Conservation (phyloP, 148 eudicot genomes). For the Vaccinium corymbosum region DNA sequence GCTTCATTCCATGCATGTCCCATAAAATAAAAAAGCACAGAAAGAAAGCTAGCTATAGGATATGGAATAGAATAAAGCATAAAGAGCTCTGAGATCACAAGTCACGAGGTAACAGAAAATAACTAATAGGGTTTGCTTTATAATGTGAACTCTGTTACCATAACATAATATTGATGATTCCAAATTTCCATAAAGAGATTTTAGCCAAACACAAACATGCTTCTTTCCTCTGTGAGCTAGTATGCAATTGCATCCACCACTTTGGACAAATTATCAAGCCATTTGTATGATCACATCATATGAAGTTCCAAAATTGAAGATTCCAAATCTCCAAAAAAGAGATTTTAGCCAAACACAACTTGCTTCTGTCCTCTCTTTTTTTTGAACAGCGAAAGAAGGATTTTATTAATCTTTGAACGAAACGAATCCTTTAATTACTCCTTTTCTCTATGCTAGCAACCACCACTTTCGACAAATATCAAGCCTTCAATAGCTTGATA, state of each 20-base stretch:
- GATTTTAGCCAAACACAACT: too few relatives aligned
- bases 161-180: slow-evolving; percentile 8
- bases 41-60: slow-evolving; percentile 4
- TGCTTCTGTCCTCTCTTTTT: too few relatives aligned
- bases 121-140: background rate
- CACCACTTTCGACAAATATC: background rate
- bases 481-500: background rate
- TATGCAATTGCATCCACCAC: background rate
- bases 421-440: background rate
- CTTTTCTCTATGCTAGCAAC: background rate
- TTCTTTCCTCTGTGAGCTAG: background rate
- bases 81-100: slow-evolving; percentile 17
- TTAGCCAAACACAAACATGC: slow-evolving; percentile 9
- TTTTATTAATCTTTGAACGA: too few relatives aligned
- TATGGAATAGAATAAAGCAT: slow-evolving; percentile 20
- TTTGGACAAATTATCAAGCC: background rate
- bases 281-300: background rate
- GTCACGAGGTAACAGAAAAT: background rate
- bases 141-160: background rate
- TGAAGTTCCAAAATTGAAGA: too few relatives aligned
- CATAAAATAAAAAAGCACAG: background rate
- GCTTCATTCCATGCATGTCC: slow-evolving; percentile 15
- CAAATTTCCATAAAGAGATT: slow-evolving; percentile 17
- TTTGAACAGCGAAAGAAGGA: too few relatives aligned
- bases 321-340: too few relatives aligned